Evolutionary conservation across 345 rosid genomes (phyloP).

Genomic region (Hibiscus syriacus): DNA sequence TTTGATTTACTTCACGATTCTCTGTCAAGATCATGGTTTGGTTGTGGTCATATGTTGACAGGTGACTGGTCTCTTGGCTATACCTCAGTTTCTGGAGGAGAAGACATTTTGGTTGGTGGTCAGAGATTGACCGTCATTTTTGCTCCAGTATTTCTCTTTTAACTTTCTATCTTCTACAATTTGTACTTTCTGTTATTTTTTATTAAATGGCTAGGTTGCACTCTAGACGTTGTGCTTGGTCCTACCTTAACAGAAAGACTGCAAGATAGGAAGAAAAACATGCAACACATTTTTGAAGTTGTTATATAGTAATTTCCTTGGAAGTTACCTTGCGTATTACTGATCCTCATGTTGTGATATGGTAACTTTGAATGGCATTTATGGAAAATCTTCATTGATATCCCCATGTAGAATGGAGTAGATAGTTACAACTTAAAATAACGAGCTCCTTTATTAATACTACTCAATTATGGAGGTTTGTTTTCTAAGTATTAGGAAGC

Average conservation of each 20-base stretch:
- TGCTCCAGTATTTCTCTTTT: conserved; percentile 52
- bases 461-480: neutral
- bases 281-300: neutral
- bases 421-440: neutral
- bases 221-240: neutral
- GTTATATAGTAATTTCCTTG: neutral
- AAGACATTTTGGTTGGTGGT: conserved; percentile 71
- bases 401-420: neutral
- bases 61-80: conserved; percentile 66
- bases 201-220: neutral
- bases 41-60: conserved; percentile 26
- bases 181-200: neutral
- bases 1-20: neutral
- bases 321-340: neutral
- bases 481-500: neutral
- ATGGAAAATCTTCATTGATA: neutral
- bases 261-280: neutral
- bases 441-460: neutral
- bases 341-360: neutral
- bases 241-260: neutral
- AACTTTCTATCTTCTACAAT: neutral
- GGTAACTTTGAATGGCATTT: neutral
- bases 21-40: neutral
- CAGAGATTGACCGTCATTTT: conserved; percentile 52
- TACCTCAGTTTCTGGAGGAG: conserved; percentile 66